Evolutionary conservation across 768 basidiomycete species (phyloP).

Genomic region (Hemileccinum impolitum): DNA sequence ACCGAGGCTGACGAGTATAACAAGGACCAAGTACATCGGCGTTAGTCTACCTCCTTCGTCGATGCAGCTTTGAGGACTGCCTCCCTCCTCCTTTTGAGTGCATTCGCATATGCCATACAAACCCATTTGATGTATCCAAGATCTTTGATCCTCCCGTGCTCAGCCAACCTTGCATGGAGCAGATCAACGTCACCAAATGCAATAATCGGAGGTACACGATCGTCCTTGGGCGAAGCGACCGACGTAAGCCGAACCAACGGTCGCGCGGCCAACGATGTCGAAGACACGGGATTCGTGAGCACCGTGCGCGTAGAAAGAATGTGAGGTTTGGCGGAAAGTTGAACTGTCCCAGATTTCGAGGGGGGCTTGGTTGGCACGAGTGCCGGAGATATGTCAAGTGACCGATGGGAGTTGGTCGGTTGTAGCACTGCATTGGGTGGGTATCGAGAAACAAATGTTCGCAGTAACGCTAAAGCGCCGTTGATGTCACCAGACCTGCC

Average conservation of each 20-base stretch:
- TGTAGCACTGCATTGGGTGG: slow-evolving; percentile 54
- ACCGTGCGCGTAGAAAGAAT: slow-evolving; percentile 58
- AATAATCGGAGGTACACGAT: slow-evolving; percentile 75
- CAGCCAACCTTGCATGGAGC: slow-evolving; percentile 72
- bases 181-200: slow-evolving; percentile 75
- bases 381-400: not conserved
- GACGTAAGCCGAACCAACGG: slow-evolving; percentile 73
- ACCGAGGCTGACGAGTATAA: slow-evolving; percentile 1
- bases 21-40: too few relatives aligned
- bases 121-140: slow-evolving; percentile 72
- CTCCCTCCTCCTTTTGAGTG: slow-evolving; percentile 59
- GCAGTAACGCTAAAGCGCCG: slow-evolving; percentile 53
- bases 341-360: slow-evolving; percentile 5
- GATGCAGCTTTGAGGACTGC: slow-evolving; percentile 22
- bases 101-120: slow-evolving; percentile 69
- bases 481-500: slow-evolving; percentile 48
- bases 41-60: slow-evolving; percentile 11
- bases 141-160: slow-evolving; percentile 37
- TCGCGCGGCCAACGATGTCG: slow-evolving; percentile 34
- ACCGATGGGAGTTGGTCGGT: slow-evolving; percentile 12
- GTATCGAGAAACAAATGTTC: slow-evolving; percentile 60
- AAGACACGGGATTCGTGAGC: slow-evolving; percentile 34
- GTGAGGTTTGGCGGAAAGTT: slow-evolving; percentile 68
- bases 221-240: slow-evolving; percentile 60
- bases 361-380: slow-evolving; percentile 39